Evolutionary conservation across 2,329 filamentous ascomycete species (phyloP).

Genomic region (Fusarium circinatum): DNA sequence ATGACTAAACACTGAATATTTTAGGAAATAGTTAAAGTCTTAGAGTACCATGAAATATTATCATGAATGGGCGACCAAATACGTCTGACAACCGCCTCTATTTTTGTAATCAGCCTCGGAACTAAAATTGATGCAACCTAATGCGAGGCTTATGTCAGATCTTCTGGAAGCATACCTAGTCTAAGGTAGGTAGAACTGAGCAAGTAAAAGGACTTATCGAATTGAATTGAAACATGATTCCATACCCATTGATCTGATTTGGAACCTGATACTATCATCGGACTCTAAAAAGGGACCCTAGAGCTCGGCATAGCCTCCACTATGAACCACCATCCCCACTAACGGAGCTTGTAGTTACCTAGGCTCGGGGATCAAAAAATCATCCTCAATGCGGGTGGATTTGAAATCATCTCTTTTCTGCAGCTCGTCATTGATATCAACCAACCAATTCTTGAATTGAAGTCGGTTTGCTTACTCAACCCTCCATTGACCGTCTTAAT

Average conservation of each 20-base stretch:
- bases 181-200: not conserved
- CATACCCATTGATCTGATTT: constrained; percentile 13
- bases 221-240: constrained; percentile 21
- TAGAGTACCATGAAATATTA: not conserved
- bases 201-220: not conserved
- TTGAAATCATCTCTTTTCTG: constrained; percentile 38
- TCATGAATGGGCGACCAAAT: not conserved
- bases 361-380: constrained; percentile 30
- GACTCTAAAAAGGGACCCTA: constrained; percentile 7
- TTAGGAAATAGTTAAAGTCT: not conserved
- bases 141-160: not conserved
- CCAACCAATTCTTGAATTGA: constrained; percentile 17
- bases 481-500: not conserved
- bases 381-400: constrained; percentile 35
- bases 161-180: not conserved
- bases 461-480: constrained; percentile 40
- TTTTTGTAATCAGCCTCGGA: constrained; percentile 2
- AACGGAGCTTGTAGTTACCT: constrained; percentile 12
- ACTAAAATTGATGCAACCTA: not conserved
- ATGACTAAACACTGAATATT: not conserved
- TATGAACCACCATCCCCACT: constrained; percentile 14
- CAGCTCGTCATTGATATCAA: constrained; percentile 22
- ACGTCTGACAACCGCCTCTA: not conserved
- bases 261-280: not conserved
- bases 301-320: constrained; percentile 4